A percentile compares a stretch with the other conserved stretches of the same genome.
Evolutionary conservation across 106 monocot genomes (phyloP).

Genomic region (Dioscorea dumetorum): DNA sequence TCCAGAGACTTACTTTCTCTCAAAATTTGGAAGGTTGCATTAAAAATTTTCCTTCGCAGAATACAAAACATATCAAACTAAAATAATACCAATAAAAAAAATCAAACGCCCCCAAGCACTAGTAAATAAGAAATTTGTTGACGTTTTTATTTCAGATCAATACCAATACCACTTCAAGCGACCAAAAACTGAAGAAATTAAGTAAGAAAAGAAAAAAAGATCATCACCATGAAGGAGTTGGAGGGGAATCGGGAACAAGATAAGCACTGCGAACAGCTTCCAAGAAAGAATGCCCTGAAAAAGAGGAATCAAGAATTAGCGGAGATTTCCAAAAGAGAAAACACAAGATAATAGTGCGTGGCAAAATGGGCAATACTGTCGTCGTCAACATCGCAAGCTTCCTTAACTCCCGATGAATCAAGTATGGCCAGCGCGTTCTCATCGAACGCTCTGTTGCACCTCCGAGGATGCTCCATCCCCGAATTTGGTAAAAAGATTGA

Average conservation of each 20-base stretch:
- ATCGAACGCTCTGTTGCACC: constrained; percentile 38
- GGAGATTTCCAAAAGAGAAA: not conserved
- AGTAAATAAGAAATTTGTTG: too few relatives aligned
- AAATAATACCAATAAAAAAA: not conserved
- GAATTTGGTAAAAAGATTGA: too few relatives aligned
- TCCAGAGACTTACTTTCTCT: constrained; percentile 59
- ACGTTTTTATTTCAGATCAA: too few relatives aligned
- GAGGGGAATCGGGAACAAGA: constrained; percentile 32
- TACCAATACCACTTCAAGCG: not conserved
- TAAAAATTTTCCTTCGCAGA: constrained; percentile 51
- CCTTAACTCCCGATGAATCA: constrained; percentile 72
- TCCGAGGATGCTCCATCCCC: constrained; percentile 17
- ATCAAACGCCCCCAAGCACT: too few relatives aligned
- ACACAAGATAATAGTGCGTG: not conserved
- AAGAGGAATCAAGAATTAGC: not conserved
- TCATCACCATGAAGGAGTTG: constrained; percentile 51
- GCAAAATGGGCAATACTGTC: constrained; percentile 39
- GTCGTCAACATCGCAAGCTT: constrained; percentile 65
- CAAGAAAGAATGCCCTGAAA: constrained; percentile 63
- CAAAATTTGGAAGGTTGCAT: constrained; percentile 66
- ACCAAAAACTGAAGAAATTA: not conserved
- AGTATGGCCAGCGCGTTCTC: constrained; percentile 84
- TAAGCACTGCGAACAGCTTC: constrained; percentile 62
- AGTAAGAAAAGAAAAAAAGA: too few relatives aligned
- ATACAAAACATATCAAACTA: not conserved